Evolutionary conservation across 2,329 filamentous ascomycete genomes (phyloP), one percentile per base, ranked within the genome.

Genomic region (Bipolaris sorokiniana): DNA sequence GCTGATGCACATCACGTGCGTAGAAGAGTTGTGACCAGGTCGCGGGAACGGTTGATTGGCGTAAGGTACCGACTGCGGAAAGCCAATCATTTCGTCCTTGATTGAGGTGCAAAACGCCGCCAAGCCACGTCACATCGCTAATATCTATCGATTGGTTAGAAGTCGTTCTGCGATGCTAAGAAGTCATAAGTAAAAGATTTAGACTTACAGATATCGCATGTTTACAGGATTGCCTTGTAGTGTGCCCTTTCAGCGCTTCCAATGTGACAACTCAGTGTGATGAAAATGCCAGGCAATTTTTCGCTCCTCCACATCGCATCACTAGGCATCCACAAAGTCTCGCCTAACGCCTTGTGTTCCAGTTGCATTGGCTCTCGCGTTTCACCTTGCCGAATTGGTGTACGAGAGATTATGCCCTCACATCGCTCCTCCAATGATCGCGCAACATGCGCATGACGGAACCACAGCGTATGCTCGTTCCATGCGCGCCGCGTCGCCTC

Each of bases 81-180:
- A 55, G 41, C 69, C 69, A 72, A 72, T 72, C 68, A 62, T 58
- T 68, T 64, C 44, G 1, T 18, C 31, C 48, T 51, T 18, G 45
- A 11, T 10, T 31, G 22, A 31, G 51, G 45, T 54, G 22, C 48
- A 64, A 56, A 56, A 59, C 59, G 56, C 59, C 53, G 67, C 67
- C 60, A 65, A 68, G 64, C 38, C 49, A 18, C 26, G 36, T 41
- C 31, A 31, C 38, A 36, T 20, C 22, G 6, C 3, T 38, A 23
- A 15, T 13, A 44, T 15, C 18, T 16, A 58, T 57, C 31, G 49
- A 67, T 67, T 68, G 67, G 60, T 59, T 49, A 54, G 45, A 56
- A 57, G 31, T 48, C 20, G 15, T 46, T 61, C 42, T 49, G 5
- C 23, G 51, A 45, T 22, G 3, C 3, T 18, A 13, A 5, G 31